Evolutionary conservation across 1,139 yeast species (phyloP).

Genomic region (Zhuliangozyma parablackwelliae): DNA sequence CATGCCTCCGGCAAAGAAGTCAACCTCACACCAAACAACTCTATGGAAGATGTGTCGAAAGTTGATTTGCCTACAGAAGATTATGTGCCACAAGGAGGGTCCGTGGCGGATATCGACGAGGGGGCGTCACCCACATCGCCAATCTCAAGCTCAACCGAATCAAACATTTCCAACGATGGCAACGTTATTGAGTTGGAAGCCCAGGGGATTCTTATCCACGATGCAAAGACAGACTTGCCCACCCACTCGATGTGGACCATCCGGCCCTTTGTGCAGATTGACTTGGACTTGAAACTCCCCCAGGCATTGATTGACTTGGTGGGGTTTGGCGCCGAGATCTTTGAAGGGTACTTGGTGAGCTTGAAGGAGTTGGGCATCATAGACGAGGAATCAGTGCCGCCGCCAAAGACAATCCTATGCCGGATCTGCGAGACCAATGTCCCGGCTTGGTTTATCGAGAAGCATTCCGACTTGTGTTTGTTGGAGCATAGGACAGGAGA

Average conservation of each 20-base stretch:
- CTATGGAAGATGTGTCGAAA: conserved; percentile 9
- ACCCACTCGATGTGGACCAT: conserved; percentile 92
- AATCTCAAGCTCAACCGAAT: conserved; percentile 18
- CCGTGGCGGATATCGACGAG: conserved; percentile 7
- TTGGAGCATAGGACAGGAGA: conserved; percentile 83
- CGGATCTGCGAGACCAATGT: conserved; percentile 85
- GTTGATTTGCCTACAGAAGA: conserved; percentile 5
- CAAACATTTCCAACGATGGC: conserved; percentile 51
- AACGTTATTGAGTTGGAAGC: conserved; percentile 77
- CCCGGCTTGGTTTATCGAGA: conserved; percentile 97
- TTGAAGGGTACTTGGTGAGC: conserved; percentile 66
- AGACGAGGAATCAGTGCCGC: conserved; percentile 63
- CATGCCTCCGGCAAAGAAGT: conserved; percentile 7
- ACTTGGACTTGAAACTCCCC: conserved; percentile 65
- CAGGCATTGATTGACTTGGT: conserved; percentile 60
- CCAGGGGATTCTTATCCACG: conserved; percentile 89
- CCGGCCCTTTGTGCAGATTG: conserved; percentile 66
- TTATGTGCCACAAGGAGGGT: conserved; percentile 3
- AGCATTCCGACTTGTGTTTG: conserved; percentile 83
- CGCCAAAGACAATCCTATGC: conserved; percentile 77
- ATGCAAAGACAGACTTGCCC: conserved; percentile 53
- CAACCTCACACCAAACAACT: conserved; percentile 27
- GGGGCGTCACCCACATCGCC: conserved; percentile 5
- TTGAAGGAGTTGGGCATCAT: conserved; percentile 59
- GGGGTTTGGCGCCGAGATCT: conserved; percentile 86